These are phyloP conservation scores for Fusarium buxicola DNA, from an alignment of 2,329 filamentous ascomycete species.

Conservation along the genomic window DNA sequence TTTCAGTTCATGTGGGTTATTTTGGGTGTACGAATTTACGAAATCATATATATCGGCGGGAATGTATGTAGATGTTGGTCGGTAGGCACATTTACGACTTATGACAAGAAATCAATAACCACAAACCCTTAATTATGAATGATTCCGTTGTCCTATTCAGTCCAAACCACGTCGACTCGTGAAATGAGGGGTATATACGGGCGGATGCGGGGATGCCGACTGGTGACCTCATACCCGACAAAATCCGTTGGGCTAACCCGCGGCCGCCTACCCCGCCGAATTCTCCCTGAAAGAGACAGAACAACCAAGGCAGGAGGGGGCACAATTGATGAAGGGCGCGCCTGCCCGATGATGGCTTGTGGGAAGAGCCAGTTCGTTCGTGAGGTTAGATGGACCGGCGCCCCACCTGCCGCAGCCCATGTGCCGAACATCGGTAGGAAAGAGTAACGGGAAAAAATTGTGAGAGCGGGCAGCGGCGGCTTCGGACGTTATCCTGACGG, in stretches of 20 bases:
- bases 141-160: background rate
- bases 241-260: constrained; percentile 12
- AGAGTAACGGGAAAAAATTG: background rate
- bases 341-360: constrained; percentile 47
- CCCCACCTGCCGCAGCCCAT: background rate
- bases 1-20: constrained; percentile 29
- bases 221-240: constrained; percentile 28
- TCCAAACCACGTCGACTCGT: background rate
- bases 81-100: constrained; percentile 36
- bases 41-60: constrained; percentile 38
- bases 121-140: background rate
- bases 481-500: background rate
- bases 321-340: background rate
- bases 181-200: constrained; percentile 7
- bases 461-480: constrained; percentile 9
- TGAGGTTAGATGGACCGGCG: background rate
- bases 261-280: constrained; percentile 5
- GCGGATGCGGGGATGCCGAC: background rate
- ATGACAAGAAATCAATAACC: constrained; percentile 35
- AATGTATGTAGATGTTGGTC: constrained; percentile 37
- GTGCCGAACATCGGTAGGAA: background rate
- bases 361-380: background rate
- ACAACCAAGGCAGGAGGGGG: constrained; percentile 3
- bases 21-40: constrained; percentile 37
- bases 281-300: background rate